Evolutionary conservation across 306 rosid genomes (phyloP), one percentile per base, ranked within the genome.

Genomic region (Gillenia trifoliata): DNA sequence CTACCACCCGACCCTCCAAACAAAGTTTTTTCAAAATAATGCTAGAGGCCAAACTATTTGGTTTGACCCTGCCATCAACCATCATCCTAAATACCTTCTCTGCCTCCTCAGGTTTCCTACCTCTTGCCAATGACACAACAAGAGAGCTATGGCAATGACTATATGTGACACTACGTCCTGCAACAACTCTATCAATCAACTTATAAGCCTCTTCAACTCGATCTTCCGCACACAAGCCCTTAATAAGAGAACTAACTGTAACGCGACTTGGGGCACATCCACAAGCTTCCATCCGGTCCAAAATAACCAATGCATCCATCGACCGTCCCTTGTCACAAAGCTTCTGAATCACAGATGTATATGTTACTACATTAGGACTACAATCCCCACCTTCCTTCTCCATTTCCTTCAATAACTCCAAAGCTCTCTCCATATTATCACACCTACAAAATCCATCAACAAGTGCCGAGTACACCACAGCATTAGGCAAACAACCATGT

Each of bases 391-490:
- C 83, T 54, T 66, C 80, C 81, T 88, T 82, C 89, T 90, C 97
- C 97, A 94, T 94, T 86, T 83, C 91, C 64, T 67, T 83, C 85
- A 89, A 83, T 76, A 94, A 75, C 73, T 82, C 87, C 78, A 89
- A 77, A 6, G 91, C 91, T 81, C 69, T 85, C 52, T 86, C 88
- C 86, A 79, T 74, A 3, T 69, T 77, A 40, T 91, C 92, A 19
- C 5, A 73, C 70, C 74, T 78, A 78, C 92, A 87, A 3, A 86
- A 75, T 31, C 94, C 94, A 33, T 89, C 78, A 30, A 93, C 84
- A 81, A 93, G 79, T 22, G 84, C 85, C 0, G 97, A 89, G 67
- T 83, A 87, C 74, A 88, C 88, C 76, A 91, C 94, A 25, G 76
- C 68, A 85, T 87, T 87, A 1, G 94, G 88, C 11, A 76, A 33